Base-by-base conservation (phyloP, 31 red algal species). In the Asparagopsis taxiformis region DNA sequence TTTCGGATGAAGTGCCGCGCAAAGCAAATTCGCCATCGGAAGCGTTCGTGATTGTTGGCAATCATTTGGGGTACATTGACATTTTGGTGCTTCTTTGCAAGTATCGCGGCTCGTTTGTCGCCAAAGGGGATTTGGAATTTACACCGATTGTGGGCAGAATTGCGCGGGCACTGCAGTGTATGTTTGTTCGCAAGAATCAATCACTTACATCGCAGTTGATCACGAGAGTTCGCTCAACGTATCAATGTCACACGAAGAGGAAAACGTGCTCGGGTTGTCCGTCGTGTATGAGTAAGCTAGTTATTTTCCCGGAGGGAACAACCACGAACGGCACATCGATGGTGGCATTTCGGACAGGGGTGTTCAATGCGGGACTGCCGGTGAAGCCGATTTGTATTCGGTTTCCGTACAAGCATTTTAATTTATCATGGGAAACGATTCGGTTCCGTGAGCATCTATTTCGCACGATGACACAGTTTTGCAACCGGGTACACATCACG, bases 281-380 rank as follows among this genome's bases (percentile, higher is more conserved):
- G 13, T 58, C 80, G 16, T 90, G 76, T 33, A 73, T 79, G 80
- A 87, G 69, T 51, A 77, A 81, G 62, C 68, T 96, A 15, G 68
- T 85, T 25, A 91, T 96, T 25, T 96, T 96, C 62, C 93, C 93
- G 8, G 93, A 96, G 60, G 93, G 87, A 8, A 96, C 93, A 15
- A 96, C 93, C 1, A 62, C 75, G 35, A 96, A 96, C 51, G 93
- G 93, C 10, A 77, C 66, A 16, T 67, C 59, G 8, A 84, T 96
- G 87, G 72, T 96, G 17, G 68, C 79, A 9, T 96, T 96, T 54
- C 86, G 84, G 9, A 91, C 93, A 21, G 93, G 93, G 2, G 87
- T 87, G 0, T 96, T 96, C 76, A 75, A 84, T 44, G 86, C 85
- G 22, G 93, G 87, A 34, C 34, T 83, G 2, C 93, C 93, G 23